Conservation (phyloP, 1,139 yeast genomes). For the Sugiyamaella novakii region DNA sequence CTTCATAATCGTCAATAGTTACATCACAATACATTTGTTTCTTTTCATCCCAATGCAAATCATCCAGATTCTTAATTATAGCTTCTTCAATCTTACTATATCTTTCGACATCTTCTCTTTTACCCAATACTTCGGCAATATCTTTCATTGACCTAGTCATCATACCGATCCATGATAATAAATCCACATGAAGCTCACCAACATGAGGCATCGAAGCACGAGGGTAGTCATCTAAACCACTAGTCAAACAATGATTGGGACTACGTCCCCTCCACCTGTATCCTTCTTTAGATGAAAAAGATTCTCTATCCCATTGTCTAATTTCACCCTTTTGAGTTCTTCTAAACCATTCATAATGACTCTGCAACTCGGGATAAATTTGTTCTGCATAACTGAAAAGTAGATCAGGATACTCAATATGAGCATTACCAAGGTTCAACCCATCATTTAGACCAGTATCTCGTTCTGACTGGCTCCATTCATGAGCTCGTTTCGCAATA, state of each 20-base stretch:
- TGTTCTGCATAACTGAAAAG: constrained; percentile 60
- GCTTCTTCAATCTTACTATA: constrained; percentile 58
- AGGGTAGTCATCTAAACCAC: constrained; percentile 96
- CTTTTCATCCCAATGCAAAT: constrained; percentile 76
- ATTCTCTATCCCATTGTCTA: constrained; percentile 69
- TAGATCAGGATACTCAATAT: constrained; percentile 62
- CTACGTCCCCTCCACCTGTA: constrained; percentile 97
- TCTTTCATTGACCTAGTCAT: constrained; percentile 82
- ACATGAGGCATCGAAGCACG: constrained; percentile 78
- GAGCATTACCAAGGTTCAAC: constrained; percentile 46
- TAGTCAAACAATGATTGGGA: constrained; percentile 78
- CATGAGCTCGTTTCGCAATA: constrained; percentile 54
- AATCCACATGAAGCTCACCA: constrained; percentile 88
- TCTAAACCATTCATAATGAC: constrained; percentile 86
- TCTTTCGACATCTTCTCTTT: constrained; percentile 55
- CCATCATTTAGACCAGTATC: constrained; percentile 8
- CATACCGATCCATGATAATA: constrained; percentile 89
- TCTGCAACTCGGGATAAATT: constrained; percentile 74
- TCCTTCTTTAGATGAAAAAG: constrained; percentile 57
- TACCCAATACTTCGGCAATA: constrained; percentile 67
- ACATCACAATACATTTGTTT: constrained; percentile 79
- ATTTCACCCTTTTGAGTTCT: constrained; percentile 75
- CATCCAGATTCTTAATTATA: constrained; percentile 64
- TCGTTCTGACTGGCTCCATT: constrained; percentile 11
- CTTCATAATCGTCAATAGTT: constrained; percentile 72